Evolutionary conservation across 2,329 filamentous ascomycete genomes (phyloP).

Genomic region (Fusarium lateritium): DNA sequence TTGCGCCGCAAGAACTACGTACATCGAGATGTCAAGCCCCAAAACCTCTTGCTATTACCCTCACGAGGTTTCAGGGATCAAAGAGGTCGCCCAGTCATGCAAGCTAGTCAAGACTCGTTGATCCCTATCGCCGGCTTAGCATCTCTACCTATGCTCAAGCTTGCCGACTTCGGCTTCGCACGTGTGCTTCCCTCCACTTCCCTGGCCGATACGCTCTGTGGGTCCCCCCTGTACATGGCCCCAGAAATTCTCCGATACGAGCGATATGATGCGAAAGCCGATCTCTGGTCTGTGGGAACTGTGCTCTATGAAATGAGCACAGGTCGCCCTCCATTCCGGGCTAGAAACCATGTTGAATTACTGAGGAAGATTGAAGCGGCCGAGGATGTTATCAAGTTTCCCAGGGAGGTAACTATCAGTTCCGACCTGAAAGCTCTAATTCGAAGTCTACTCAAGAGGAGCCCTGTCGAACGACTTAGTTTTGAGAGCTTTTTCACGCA

Average conservation of each 20-base stretch:
- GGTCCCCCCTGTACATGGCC: constrained; percentile 98
- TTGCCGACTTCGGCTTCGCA: constrained; percentile 99
- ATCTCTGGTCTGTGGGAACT: constrained; percentile 97
- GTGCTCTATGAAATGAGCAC: constrained; percentile 96
- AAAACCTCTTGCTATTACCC: constrained; percentile 92
- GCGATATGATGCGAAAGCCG: constrained; percentile 96
- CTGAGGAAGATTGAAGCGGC: constrained; percentile 91
- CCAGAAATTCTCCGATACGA: constrained; percentile 98
- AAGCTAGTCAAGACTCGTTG: constrained; percentile 83
- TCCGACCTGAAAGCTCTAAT: constrained; percentile 86
- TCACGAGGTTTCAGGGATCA: constrained; percentile 78
- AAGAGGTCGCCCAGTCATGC: constrained; percentile 72
- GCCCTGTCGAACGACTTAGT: constrained; percentile 85
- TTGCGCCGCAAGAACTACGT: constrained; percentile 88
- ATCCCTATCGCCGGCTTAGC: constrained; percentile 85
- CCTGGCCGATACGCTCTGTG: constrained; percentile 94
- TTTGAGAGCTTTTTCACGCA: constrained; percentile 90
- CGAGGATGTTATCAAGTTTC: constrained; percentile 88
- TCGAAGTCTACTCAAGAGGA: constrained; percentile 84
- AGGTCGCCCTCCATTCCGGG: constrained; percentile 90
- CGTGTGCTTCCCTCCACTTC: constrained; percentile 91
- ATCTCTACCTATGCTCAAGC: constrained; percentile 94
- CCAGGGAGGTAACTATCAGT: constrained; percentile 78
- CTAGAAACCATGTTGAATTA: constrained; percentile 94
- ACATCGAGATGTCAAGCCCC: constrained; percentile 97